Base-by-base conservation (phyloP, 805 yeast genomes). In the Candida mattraensis region DNA sequence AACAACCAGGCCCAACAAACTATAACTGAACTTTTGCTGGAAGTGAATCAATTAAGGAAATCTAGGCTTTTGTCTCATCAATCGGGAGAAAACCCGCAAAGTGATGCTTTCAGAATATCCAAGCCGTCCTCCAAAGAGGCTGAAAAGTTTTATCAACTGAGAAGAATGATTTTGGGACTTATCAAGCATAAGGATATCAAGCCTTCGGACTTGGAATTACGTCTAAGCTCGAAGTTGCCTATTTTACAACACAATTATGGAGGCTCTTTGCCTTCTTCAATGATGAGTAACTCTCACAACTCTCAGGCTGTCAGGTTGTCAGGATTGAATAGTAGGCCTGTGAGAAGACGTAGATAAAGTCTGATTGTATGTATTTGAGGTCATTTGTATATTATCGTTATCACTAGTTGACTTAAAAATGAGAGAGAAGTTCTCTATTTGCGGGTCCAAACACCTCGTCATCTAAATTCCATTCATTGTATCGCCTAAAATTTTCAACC, bases 201-300 rank as follows among this genome's bases (percentile, higher is more conserved):
- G 7, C 69, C 69, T 8, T 23, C 18, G 6, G 58, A 56, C 18
- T 31, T 66, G 66, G 64, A 53, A 36, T 26, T 69, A 31, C 44
- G 71, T 40, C 44, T 71, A 38, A 46, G 58, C 55, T 5, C 58
- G 51, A 43, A 61, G 49, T 17, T 89, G 30, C 95, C 96, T 1
- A 80, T 84, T 0, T 69, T 84, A 38, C 78, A 78, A 54, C 74
- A 80, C 16, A 86, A 81, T 46, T 88, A 86, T 53, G 64, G 74
- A 23, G 97, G 97, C 30, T 72, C 83, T 1, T 69, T 89, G 52
- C 96, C 96, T 1, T 83, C 85, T 2, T 63, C 71, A 10, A 37
- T 37, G 29, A 37, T 47, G 28, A 40, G 44, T 20, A 30, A 34
- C 27, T 37, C 42, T 5, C 39, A 35, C 16, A 27, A 35, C 12